phyloP scores from a whole-genome alignment of 768 basidiomycete genomes.

The Tricholoma sp. region DNA sequence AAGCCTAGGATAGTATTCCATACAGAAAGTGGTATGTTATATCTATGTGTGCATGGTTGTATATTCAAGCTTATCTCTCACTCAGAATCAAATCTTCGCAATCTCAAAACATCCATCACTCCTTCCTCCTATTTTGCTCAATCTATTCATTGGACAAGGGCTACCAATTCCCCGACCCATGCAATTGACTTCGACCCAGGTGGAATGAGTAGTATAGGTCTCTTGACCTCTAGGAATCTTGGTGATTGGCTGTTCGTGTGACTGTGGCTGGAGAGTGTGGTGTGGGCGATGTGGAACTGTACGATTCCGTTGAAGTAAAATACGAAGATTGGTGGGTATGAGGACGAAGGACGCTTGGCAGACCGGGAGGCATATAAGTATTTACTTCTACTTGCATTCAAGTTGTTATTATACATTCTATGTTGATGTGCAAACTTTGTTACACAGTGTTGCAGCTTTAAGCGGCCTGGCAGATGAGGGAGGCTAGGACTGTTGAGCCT shows the following conservation, averaged over 20 bases:
- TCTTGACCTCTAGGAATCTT: slow-evolving; percentile 82
- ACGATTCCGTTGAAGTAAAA: slow-evolving; percentile 58
- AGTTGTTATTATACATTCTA: no score
- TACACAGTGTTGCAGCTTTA: no score
- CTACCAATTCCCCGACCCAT: slow-evolving; percentile 92
- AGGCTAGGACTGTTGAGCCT: no score
- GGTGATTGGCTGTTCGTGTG: slow-evolving; percentile 93
- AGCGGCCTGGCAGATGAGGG: no score
- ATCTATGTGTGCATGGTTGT: slow-evolving; percentile 4
- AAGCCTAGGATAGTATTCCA: slow-evolving; percentile 70
- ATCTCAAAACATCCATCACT: slow-evolving; percentile 65
- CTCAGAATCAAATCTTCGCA: slow-evolving; percentile 81
- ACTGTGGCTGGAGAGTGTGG: slow-evolving; percentile 89
- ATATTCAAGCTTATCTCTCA: slow-evolving; percentile 16
- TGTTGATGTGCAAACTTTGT: no score
- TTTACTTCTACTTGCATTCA: no score
- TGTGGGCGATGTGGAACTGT: slow-evolving; percentile 85
- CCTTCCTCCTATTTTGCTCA: slow-evolving; percentile 83
- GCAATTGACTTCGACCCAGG: slow-evolving; percentile 97
- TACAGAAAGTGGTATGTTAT: slow-evolving; percentile 80
- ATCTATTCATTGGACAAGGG: slow-evolving; percentile 91
- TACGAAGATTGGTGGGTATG: slow-evolving; percentile 92
- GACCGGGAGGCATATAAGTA: no score
- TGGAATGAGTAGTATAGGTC: slow-evolving; percentile 88
- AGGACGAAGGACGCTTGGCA: no score